phyloP scores from a whole-genome alignment of 2,329 filamentous ascomycete species.

The Microcyclosporella mali region DNA sequence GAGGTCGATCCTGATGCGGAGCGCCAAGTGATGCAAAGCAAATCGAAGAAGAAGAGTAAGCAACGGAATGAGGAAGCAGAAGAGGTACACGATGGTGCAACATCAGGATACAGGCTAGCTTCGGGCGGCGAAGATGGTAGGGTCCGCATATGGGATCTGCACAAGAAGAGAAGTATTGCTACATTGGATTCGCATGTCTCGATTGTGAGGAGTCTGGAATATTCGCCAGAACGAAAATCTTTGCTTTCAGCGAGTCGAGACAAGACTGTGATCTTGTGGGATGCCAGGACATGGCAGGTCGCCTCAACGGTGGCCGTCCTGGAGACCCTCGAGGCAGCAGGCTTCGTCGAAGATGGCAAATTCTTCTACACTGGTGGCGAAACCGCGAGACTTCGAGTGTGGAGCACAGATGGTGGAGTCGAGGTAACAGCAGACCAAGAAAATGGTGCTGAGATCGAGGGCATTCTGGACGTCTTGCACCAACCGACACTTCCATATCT shows the following conservation, averaged over 20 bases:
- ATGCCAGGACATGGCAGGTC: conserved; percentile 75
- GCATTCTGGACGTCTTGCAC: conserved; percentile 67
- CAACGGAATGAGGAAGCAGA: conserved; percentile 44
- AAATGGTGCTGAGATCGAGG: conserved; percentile 52
- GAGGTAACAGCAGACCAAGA: conserved; percentile 74
- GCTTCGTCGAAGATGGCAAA: conserved; percentile 66
- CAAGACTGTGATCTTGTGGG: conserved; percentile 91
- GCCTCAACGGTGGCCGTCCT: conserved; percentile 74
- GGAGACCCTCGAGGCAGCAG: conserved; percentile 77
- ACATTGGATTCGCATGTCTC: conserved; percentile 89
- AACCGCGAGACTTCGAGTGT: conserved; percentile 74
- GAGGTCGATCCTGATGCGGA: conserved; percentile 41
- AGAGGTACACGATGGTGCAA: conserved; percentile 44
- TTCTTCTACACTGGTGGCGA: conserved; percentile 80
- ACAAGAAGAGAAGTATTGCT: conserved; percentile 71
- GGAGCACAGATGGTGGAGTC: conserved; percentile 68
- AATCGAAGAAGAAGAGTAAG: conserved; percentile 42
- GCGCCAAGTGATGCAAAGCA: conserved; percentile 23
- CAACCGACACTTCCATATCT: conserved; percentile 61
- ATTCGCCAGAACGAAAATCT: conserved; percentile 64
- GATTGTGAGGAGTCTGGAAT: conserved; percentile 82
- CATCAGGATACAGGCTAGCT: conserved; percentile 67
- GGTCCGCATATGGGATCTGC: conserved; percentile 83
- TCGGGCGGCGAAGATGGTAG: conserved; percentile 93
- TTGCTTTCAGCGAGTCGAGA: conserved; percentile 83